Conservation (phyloP, 2,329 filamentous ascomycete genomes). For the Chaetomiaceae sp. region DNA sequence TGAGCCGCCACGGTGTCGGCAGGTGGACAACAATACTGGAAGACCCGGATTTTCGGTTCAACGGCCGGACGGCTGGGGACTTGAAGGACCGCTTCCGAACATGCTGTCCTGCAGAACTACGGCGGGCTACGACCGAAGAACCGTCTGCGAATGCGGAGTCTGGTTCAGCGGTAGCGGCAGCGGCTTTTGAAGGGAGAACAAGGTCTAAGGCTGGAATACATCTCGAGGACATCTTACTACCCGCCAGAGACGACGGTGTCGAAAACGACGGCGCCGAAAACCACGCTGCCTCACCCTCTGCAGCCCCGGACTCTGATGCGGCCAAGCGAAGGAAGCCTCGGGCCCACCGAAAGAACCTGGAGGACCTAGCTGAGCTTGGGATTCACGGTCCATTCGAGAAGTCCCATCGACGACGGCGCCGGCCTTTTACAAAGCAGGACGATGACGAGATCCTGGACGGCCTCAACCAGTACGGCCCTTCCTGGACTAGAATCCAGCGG, state of each 20-base stretch:
- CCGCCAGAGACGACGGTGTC: slow-evolving; percentile 35
- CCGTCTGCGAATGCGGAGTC: slow-evolving; percentile 17
- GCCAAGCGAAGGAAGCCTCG: slow-evolving; percentile 34
- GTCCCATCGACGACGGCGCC: slow-evolving; percentile 54
- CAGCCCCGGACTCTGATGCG: slow-evolving; percentile 18
- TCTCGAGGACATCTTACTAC: slow-evolving; percentile 53
- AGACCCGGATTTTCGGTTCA: slow-evolving; percentile 56
- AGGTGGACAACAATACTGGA: slow-evolving; percentile 62
- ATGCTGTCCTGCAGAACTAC: slow-evolving; percentile 58
- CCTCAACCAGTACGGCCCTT: slow-evolving; percentile 54
- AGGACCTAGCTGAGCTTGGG: slow-evolving; percentile 46
- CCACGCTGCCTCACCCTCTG: slow-evolving; percentile 12
- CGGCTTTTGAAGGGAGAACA: slow-evolving; percentile 28
- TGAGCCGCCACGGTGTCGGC: slow-evolving; percentile 58
- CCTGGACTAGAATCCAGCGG: slow-evolving; percentile 62
- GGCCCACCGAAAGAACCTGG: slow-evolving; percentile 40
- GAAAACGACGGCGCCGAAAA: slow-evolving; percentile 22
- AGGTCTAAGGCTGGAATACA: slow-evolving; percentile 46
- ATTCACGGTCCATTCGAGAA: slow-evolving; percentile 60
- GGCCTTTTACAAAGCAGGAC: slow-evolving; percentile 58
- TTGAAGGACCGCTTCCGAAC: slow-evolving; percentile 63
- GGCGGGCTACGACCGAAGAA: slow-evolving; percentile 36
- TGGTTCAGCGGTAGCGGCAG: slow-evolving; percentile 17
- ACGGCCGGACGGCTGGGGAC: slow-evolving; percentile 56
- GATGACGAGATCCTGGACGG: slow-evolving; percentile 59